Base-by-base conservation (phyloP, 768 basidiomycete genomes). In the Tricholoma bakamatsutake region DNA sequence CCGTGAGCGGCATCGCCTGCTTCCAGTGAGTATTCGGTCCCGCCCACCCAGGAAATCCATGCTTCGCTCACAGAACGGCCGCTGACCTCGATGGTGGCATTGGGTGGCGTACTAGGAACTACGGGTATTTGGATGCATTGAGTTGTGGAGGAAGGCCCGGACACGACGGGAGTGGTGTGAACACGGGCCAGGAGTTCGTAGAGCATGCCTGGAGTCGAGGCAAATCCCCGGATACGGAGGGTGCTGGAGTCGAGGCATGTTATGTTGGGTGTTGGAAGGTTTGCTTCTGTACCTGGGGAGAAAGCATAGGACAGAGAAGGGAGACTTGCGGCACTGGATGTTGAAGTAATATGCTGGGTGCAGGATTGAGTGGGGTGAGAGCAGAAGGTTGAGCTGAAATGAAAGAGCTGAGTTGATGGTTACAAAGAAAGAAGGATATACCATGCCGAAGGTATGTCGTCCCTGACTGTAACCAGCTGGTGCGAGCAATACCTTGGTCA, bases 31-130 rank as follows among this genome's bases (percentile, higher is more conserved):
- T 84, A 90, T 47, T 88, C 77, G 13, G 88, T 90, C 27, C 77
- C 85, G n/a, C 87, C 88, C 15, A 83, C 80, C 86, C 87, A 89
- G 6, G 81, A 79, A 59, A 88, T 68, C 84, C 82, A 87, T 0
- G 82, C 75, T 56, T 84, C 82, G 2, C 71, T 70, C 27, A 79
- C 72, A 18, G 72, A 67, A 1, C 66, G 59, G 6, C 64, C 65
- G n/a, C n/a, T n/a, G 12, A 89, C 73, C 31, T 67, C 68, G 18
- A 89, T 69, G 50, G 73, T 74, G 24, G 73, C 74, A 53, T 82
- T 82, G 7, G 71, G 68, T 4, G 73, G 65, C 30, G 62, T 40
- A 9, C 71, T 69, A 15, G 50, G 67, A 2, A 66, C 42, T 15
- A 69, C 69, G 2, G 71, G 69, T 35, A 64, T 55, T 56, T 73